Base-by-base conservation (phyloP, 1,284 basidiomycete genomes). In the Vanrija sp. region DNA sequence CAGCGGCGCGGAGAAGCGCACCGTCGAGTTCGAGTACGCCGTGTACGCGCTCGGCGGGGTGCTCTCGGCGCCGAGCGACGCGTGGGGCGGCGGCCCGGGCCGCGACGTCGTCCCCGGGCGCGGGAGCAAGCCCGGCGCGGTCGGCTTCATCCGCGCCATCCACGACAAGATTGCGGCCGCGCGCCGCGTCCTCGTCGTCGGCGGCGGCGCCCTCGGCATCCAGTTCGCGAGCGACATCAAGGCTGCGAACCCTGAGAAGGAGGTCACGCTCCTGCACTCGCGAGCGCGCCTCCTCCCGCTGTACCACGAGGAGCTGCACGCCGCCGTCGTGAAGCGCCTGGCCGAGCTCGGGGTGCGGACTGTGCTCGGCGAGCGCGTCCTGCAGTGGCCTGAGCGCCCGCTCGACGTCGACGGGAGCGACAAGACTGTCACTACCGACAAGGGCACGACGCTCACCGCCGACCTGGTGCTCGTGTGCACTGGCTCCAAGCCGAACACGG, bases 391-490 rank as follows among this genome's bases (percentile, higher is more conserved):
- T 8, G 56, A 61, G 18, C 59, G 67, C 38, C 64, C 66, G n/a
- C 10, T 31, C 6, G 67, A 68, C 38, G 45, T 60, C 12, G 51
- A 67, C 14, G 61, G 72, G 47, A 66, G 68, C n/a, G 44, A 41
- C 20, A 67, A 72, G 50, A 61, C 79, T 31, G 79, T 85, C 8
- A 75, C 78, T 12, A 87, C 85, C 0, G 65, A 79, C 19, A 80
- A 78, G 36, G 86, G 85, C 0, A 75, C 80, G 18, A 80, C 82
- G 58, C 78, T 88, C 46, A 75, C 79, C 25, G 83, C 83, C 3
- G 85, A 87, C 63, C 69, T 87, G 6, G 74, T 88, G 84, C 79
- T 89, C 15, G 76, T 86, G 1, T 89, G 88, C 67, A 89, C 87
- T 0, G 87, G 87, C 7, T 87, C 88, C 72, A 78, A 75, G 36